phyloP scores from a whole-genome alignment of 805 yeast species.

The Candida awuae region DNA sequence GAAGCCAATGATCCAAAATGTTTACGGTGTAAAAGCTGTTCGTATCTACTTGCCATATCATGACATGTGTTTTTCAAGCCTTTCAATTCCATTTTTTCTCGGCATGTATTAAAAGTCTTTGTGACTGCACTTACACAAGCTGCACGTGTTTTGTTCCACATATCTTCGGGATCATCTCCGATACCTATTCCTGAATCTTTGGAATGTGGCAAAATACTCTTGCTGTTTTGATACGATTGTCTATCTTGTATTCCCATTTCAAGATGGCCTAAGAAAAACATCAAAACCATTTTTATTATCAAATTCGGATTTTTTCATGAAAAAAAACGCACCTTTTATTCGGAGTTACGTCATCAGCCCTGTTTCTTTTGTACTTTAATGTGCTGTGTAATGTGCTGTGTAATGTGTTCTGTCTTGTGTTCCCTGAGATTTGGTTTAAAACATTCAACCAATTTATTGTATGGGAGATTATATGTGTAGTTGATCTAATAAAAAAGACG shows the following conservation, averaged over 20 bases:
- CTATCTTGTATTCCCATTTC: constrained; percentile 6
- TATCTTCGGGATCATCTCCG: constrained; percentile 9
- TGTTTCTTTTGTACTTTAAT: too few relatives aligned
- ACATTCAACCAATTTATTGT: too few relatives aligned
- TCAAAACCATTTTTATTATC: too few relatives aligned
- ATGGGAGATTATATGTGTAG: too few relatives aligned
- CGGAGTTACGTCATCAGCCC: too few relatives aligned
- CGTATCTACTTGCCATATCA: constrained; percentile 18
- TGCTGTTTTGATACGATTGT: not conserved
- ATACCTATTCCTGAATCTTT: constrained; percentile 2
- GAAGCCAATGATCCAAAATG: constrained; percentile 14
- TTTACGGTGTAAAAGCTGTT: constrained; percentile 16
- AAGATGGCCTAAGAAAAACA: too few relatives aligned
- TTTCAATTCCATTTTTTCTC: constrained; percentile 1
- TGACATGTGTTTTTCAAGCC: constrained; percentile 2
- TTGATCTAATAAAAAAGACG: too few relatives aligned
- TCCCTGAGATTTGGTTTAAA: too few relatives aligned
- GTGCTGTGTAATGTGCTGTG: too few relatives aligned
- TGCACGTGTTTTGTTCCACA: constrained; percentile 17
- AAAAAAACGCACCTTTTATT: too few relatives aligned
- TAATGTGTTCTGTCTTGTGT: too few relatives aligned
- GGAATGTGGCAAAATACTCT: not conserved
- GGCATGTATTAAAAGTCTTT: constrained; percentile 12
- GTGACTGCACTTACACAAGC: constrained; percentile 20
- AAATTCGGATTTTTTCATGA: too few relatives aligned